Base-by-base conservation (phyloP, 164 flowering plant species). In the Nelumbo lutea region DNA sequence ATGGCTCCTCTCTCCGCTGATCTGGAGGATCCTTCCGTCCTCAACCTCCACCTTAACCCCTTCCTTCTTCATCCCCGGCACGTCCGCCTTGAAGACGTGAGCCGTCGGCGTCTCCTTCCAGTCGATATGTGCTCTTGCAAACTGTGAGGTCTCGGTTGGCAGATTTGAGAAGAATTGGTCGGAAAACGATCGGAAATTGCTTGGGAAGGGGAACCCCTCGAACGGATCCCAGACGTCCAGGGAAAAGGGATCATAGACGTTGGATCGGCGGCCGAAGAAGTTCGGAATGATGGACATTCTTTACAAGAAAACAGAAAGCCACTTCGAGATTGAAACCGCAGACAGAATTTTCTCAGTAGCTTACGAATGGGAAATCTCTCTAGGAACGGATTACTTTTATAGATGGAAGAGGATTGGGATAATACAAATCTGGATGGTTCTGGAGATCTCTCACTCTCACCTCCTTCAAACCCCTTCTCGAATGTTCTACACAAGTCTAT, bases 21-120 rank as follows among this genome's bases (percentile, higher is more conserved):
- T 78, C 77, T 75, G 73, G 0, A 80, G 68, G 9, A 80, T 68
- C 15, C 68, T 45, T 7, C 74, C 83, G 14, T 80, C 81, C 43
- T 80, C 83, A 4, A 80, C 75, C 79, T 77, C 83, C 6, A 80
- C 83, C 73, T 75, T 80, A 69, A 80, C 76, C 50, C 78, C 81
- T 44, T 79, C 83, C 52, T 81, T 81, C 76, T 76, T 81, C 74
- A 80, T 58, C 44, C 83, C 81, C 0, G 81, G 81, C 3, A 80
- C 71, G 14, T 80, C 83, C 3, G 79, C 83, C 71, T 78, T 78
- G 73, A 80, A 75, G 40, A 78, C 73, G 70, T 80, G 83, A 0
- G 83, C 79, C 10, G 65, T 65, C 60, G 77, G 66, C 1, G 83
- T 78, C 68, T 81, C 83, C 76, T 78, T 81, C 83, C 81, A 78